phyloP scores from a whole-genome alignment of 2,329 filamentous ascomycete species.

The Colletotrichum sp. region DNA sequence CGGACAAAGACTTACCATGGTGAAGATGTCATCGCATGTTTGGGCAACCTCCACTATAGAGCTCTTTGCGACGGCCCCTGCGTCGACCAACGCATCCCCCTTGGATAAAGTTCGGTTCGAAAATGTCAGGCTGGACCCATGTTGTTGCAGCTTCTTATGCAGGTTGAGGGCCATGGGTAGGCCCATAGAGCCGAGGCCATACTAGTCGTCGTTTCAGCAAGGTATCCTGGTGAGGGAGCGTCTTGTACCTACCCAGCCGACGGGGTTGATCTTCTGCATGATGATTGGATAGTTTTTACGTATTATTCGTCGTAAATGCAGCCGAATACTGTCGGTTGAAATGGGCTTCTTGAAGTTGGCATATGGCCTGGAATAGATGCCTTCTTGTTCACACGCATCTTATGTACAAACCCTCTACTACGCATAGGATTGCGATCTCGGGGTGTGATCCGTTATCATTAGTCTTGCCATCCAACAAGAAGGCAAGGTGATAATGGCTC shows the following conservation, averaged over 20 bases:
- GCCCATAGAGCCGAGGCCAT: conserved; percentile 57
- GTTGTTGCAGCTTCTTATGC: conserved; percentile 33
- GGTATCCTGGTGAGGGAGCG: not conserved
- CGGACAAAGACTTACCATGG: conserved; percentile 37
- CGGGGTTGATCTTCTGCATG: conserved; percentile 1
- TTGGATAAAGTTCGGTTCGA: conserved; percentile 52
- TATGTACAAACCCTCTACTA: not conserved
- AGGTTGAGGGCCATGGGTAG: conserved; percentile 54
- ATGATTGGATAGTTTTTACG: not conserved
- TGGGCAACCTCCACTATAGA: conserved; percentile 30
- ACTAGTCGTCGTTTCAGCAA: not conserved
- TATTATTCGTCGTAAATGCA: not conserved
- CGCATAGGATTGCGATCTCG: not conserved
- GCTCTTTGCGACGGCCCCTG: conserved; percentile 30
- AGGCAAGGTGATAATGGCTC: not conserved
- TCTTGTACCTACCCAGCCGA: not conserved
- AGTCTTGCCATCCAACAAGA: no score
- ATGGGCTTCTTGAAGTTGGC: not conserved
- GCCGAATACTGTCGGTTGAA: not conserved
- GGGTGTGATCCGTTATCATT: not conserved
- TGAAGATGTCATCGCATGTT: conserved; percentile 38
- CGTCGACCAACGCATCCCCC: conserved; percentile 33
- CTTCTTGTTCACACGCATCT: not conserved
- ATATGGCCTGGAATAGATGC: not conserved
- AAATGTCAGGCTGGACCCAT: conserved; percentile 40